Percentiles rank a stretch among this genome's conserved stretches.
Evolutionary conservation across 2,329 filamentous ascomycete species (phyloP).

Genomic region (Phaeosphaeria sp.): DNA sequence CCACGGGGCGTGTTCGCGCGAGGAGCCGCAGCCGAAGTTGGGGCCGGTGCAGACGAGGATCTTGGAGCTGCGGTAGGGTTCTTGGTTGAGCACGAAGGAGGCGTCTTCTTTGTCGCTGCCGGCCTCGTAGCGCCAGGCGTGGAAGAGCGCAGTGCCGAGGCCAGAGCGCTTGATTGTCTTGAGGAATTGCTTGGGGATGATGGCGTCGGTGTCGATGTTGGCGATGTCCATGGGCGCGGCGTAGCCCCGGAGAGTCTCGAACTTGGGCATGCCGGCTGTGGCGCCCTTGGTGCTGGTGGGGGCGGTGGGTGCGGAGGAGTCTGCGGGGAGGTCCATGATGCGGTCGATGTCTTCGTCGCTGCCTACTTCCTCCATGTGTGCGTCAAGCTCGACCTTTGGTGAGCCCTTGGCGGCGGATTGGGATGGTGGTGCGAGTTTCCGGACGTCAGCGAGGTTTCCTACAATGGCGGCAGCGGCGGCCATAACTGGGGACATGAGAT

Average conservation of each 20-base stretch:
- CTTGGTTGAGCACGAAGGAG: constrained; percentile 88
- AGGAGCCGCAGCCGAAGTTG: constrained; percentile 95
- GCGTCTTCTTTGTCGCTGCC: constrained; percentile 75
- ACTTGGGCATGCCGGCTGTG: constrained; percentile 77
- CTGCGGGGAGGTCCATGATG: constrained; percentile 68
- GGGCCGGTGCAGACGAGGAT: constrained; percentile 89
- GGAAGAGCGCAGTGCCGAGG: constrained; percentile 86
- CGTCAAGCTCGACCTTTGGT: constrained; percentile 66
- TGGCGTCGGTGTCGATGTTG: constrained; percentile 98
- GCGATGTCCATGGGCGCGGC: constrained; percentile 85
- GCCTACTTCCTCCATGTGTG: constrained; percentile 62
- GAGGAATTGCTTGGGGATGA: constrained; percentile 98
- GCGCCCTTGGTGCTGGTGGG: constrained; percentile 56
- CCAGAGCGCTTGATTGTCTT: constrained; percentile 99
- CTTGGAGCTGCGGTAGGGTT: constrained; percentile 82
- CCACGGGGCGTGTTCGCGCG: constrained; percentile 96
- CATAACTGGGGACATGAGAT: constrained; percentile 97
- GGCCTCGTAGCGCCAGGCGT: constrained; percentile 74
- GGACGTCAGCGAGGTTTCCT: constrained; percentile 90
- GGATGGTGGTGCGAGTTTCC: constrained; percentile 69
- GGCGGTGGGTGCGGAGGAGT: constrained; percentile 72
- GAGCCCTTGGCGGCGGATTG: constrained; percentile 56
- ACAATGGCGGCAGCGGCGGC: constrained; percentile 88
- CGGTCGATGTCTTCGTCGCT: constrained; percentile 70
- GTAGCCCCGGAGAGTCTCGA: constrained; percentile 82